These are phyloP conservation scores for Phylloporus sp. DNA, from an alignment of 768 basidiomycete species.

Conservation along the genomic window DNA sequence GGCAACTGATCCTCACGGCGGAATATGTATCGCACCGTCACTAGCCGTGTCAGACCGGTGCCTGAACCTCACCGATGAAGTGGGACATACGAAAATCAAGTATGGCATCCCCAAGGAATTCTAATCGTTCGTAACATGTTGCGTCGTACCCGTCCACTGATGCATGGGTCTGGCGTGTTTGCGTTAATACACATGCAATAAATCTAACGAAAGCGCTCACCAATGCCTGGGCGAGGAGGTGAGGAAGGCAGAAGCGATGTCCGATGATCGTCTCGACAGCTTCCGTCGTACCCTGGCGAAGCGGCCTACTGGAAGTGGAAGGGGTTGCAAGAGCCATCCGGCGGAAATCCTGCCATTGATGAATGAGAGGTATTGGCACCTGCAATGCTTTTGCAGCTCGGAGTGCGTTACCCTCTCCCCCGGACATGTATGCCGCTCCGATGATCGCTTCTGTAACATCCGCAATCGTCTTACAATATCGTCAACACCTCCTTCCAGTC, in stretches of 20 bases:
- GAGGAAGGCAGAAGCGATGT: slow-evolving; percentile 53
- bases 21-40: slow-evolving; percentile 70
- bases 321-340: slow-evolving; percentile 42
- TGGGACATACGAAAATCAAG: slow-evolving; percentile 67
- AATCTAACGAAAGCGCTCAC: slow-evolving; percentile 36
- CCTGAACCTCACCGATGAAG: neutral
- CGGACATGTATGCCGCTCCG: slow-evolving; percentile 73
- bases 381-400: slow-evolving; percentile 59
- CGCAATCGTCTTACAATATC: slow-evolving; percentile 56
- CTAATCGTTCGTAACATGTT: slow-evolving; percentile 67
- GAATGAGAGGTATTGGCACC: slow-evolving; percentile 58
- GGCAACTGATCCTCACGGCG: slow-evolving; percentile 56
- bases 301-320: slow-evolving; percentile 38
- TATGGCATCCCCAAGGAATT: slow-evolving; percentile 84
- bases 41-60: slow-evolving; percentile 34
- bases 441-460: slow-evolving; percentile 84
- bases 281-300: slow-evolving; percentile 45
- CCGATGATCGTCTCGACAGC: slow-evolving; percentile 63
- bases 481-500: slow-evolving; percentile 10
- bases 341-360: slow-evolving; percentile 68
- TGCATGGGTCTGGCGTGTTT: slow-evolving; percentile 55
- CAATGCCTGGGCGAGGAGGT: slow-evolving; percentile 67
- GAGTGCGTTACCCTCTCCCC: slow-evolving; percentile 64
- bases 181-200: slow-evolving; percentile 7
- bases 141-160: slow-evolving; percentile 53